Evolutionary conservation across 2,329 filamentous ascomycete genomes (phyloP), one percentile per base, ranked within the genome.

Genomic region (Alternaria triticimaculans): DNA sequence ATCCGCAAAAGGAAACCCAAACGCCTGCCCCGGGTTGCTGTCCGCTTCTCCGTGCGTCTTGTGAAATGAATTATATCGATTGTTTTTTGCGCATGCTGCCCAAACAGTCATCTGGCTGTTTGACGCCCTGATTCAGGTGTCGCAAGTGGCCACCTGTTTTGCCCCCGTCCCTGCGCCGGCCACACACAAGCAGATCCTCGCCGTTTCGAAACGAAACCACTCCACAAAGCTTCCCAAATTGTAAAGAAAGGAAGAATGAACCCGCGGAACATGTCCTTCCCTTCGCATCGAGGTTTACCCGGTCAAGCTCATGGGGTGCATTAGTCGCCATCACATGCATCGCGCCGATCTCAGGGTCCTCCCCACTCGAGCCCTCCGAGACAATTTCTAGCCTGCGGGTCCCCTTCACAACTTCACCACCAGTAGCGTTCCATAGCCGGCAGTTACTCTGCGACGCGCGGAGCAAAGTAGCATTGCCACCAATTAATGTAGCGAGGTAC

Each of bases 291-390:
- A 57, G 26, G 20, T 59, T 65, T 37, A 54, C 46, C 55, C 54
- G 57, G 63, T 70, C 71, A 71, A 63, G 23, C 30, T 62, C 71
- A 68, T 77, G 76, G 76, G 77, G 77, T 78, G 74, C 73, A 76
- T 73, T 73, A 75, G 72, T 62, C 67, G 50, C 60, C 55, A 68
- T 75, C 73, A 75, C 74, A 72, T 72, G 72, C 63, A 58, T 53
- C 43, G 44, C 58, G 63, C 54, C 64, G 60, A 70, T 73, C 72
- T 63, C 65, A 75, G 74, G 73, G 72, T 77, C 72, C 69, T 58
- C 44, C 21, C 58, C 51, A 48, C 48, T 21, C 55, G 41, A 69
- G 59, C 66, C 46, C 64, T 71, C 75, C 71, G 72, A 68, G 26
- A 50, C 62, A 71, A 67, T 58, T 70, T 76, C 74, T 76, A 74